A percentile compares a stretch with the other conserved stretches of the same genome.
Evolutionary conservation across 768 basidiomycete species (phyloP).

Genomic region (Termitomyces sp.): DNA sequence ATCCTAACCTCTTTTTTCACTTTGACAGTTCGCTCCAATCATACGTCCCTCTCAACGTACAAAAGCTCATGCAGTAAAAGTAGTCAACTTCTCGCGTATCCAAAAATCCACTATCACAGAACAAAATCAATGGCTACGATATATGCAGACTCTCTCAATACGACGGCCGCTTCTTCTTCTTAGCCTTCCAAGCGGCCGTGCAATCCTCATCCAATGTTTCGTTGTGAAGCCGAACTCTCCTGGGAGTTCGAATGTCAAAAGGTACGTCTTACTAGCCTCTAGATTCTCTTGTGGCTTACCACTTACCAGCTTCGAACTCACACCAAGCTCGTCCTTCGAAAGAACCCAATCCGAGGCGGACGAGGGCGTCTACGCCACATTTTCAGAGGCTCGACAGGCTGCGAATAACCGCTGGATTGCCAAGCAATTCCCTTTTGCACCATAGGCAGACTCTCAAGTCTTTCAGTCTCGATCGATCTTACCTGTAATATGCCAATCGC

Average conservation of each 20-base stretch:
- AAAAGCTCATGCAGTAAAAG: too few species aligned
- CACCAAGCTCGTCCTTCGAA: slow-evolving; percentile 5
- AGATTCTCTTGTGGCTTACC: not conserved
- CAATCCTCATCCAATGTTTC: not conserved
- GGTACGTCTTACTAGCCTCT: not conserved
- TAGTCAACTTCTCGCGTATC: too few species aligned
- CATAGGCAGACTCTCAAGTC: not conserved
- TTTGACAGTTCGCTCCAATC: too few species aligned
- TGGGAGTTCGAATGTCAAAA: slow-evolving; percentile 7
- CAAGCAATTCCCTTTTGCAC: not conserved
- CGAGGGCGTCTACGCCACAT: slow-evolving; percentile 13
- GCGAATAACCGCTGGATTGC: slow-evolving; percentile 12
- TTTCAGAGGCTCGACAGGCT: slow-evolving; percentile 8
- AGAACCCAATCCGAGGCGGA: slow-evolving; percentile 12
- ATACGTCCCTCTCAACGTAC: too few species aligned
- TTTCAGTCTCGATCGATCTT: too few species aligned
- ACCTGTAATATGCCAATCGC: not conserved
- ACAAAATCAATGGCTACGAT: not conserved
- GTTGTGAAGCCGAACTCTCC: slow-evolving; percentile 1
- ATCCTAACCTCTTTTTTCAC: too few species aligned
- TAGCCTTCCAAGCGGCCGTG: not conserved
- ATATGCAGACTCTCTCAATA: not conserved
- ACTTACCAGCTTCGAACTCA: not conserved
- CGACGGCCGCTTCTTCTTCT: not conserved
- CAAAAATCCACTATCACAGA: not conserved